phyloP scores from a whole-genome alignment of 371 early-diverging fungal genomes.

The Coemansia sp. region DNA sequence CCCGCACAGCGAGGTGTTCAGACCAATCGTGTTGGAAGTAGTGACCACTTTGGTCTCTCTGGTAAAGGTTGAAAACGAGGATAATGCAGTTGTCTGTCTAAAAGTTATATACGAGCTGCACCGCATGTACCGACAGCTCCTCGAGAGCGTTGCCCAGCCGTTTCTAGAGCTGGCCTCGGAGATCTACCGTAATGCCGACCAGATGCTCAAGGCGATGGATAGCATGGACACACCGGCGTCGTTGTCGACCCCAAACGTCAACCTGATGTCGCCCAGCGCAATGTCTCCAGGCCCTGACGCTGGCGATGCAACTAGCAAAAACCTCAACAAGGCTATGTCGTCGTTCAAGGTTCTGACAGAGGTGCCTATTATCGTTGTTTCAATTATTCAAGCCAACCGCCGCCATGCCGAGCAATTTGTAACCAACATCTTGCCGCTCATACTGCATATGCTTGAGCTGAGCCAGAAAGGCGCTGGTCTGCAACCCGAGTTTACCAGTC shows the following conservation, averaged over 20 bases:
- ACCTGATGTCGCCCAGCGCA: slow-evolving; percentile 68
- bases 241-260: slow-evolving; percentile 36
- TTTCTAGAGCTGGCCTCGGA: slow-evolving; percentile 91
- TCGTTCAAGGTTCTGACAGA: slow-evolving; percentile 97
- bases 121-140: slow-evolving; percentile 73
- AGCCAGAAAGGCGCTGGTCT: slow-evolving; percentile 19
- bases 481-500: slow-evolving; percentile 13
- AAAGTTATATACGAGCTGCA: slow-evolving; percentile 95
- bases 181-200: slow-evolving; percentile 88
- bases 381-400: slow-evolving; percentile 85
- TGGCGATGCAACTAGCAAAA: slow-evolving; percentile 63
- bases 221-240: slow-evolving; percentile 45
- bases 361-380: slow-evolving; percentile 96
- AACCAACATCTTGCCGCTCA: slow-evolving; percentile 82
- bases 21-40: slow-evolving; percentile 54
- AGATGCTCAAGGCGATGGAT: slow-evolving; percentile 70
- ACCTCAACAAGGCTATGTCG: slow-evolving; percentile 69
- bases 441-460: slow-evolving; percentile 61
- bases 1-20: slow-evolving; percentile 69
- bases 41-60: slow-evolving; percentile 72
- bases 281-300: slow-evolving; percentile 75
- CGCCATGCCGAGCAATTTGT: slow-evolving; percentile 79
- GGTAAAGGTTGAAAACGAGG: slow-evolving; percentile 92
- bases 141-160: slow-evolving; percentile 85
- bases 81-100: slow-evolving; percentile 89